A percentile compares a stretch with the other conserved stretches of the same genome.
Conservation (phyloP, 169 alveolate species). For the Perkinsus olseni region DNA sequence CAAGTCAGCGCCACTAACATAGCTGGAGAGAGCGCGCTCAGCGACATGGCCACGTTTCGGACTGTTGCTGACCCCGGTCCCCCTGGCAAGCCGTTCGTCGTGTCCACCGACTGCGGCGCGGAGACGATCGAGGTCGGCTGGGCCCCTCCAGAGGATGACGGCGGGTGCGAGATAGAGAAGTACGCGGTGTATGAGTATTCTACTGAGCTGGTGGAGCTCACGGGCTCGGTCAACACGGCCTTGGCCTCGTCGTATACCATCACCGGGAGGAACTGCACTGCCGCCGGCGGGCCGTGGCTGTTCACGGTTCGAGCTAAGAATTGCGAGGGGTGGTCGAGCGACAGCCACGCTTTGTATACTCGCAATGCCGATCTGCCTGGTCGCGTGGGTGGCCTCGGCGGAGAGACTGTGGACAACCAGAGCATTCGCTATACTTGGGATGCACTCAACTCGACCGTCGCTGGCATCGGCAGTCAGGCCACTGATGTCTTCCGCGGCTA, state of each 20-base stretch:
- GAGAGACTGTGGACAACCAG: background rate
- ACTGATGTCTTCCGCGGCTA: constrained; percentile 1
- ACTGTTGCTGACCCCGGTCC: constrained; percentile 27
- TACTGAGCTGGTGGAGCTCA: background rate
- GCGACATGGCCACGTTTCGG: constrained; percentile 17
- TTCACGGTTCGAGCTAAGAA: constrained; percentile 7
- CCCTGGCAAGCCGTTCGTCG: constrained; percentile 21
- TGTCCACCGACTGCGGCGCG: background rate
- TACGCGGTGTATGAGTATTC: constrained; percentile 16
- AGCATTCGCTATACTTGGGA: constrained; percentile 12
- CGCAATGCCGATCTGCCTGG: constrained; percentile 1
- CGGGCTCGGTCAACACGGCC: background rate
- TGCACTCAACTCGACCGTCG: background rate
- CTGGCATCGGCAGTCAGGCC: background rate
- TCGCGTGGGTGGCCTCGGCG: background rate
- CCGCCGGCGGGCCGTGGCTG: background rate
- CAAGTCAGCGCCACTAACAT: constrained; percentile 19
- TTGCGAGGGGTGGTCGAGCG: background rate
- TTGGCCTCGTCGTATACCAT: background rate
- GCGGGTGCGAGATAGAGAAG: constrained; percentile 18
- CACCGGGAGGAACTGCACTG: background rate
- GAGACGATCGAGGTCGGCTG: constrained; percentile 20
- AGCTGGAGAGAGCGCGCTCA: constrained; percentile 28
- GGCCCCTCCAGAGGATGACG: constrained; percentile 30
- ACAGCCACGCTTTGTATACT: background rate